phyloP scores from a whole-genome alignment of 768 basidiomycete species.

The Baorangia bicolor region DNA sequence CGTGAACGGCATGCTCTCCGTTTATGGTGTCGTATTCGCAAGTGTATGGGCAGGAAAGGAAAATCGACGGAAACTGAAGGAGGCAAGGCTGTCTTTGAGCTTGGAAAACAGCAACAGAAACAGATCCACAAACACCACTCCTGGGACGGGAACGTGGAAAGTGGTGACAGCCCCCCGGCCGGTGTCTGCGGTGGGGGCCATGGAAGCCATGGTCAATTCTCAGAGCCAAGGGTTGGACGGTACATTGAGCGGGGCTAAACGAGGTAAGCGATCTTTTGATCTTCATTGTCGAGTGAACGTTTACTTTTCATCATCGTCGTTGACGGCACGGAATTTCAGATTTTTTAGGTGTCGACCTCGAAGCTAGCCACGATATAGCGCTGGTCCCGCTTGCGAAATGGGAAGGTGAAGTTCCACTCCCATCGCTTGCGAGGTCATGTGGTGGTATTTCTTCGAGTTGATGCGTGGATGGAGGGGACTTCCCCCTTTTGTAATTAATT shows the following conservation, averaged over 20 bases:
- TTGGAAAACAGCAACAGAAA: background rate
- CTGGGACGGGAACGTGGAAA: background rate
- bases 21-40: too few relatives aligned
- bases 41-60: too few relatives aligned
- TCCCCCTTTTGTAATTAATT: too few relatives aligned
- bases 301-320: too few relatives aligned
- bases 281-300: background rate
- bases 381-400: background rate
- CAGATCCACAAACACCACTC: background rate
- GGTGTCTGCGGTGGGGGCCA: background rate
- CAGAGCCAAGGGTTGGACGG: too few relatives aligned
- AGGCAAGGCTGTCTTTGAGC: background rate
- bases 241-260: background rate
- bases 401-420: too few relatives aligned
- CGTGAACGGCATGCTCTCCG: too few relatives aligned
- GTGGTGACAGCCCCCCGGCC: background rate
- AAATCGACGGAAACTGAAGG: background rate
- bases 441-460: background rate
- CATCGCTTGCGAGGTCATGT: background rate
- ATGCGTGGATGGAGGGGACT: too few relatives aligned
- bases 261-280: background rate
- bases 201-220: too few relatives aligned
- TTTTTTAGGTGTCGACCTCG: background rate
- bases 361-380: background rate
- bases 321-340: background rate